A percentile compares a stretch with the other conserved stretches of the same genome.
Evolutionary conservation across 2,329 filamentous ascomycete genomes (phyloP).

Genomic region (Trichoderma simmonsii): DNA sequence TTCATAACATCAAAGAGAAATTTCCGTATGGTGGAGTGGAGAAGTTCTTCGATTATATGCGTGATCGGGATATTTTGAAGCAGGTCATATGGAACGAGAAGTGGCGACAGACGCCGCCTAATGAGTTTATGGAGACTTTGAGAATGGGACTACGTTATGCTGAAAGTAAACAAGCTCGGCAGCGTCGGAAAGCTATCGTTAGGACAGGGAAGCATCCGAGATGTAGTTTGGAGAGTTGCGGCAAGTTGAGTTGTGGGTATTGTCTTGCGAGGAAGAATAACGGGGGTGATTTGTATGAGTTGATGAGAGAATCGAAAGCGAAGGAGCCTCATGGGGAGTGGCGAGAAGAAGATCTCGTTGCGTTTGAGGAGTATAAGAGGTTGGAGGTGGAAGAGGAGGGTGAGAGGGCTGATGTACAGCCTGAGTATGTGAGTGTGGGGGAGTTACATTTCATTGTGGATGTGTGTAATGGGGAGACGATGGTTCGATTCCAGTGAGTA

Average conservation of each 20-base stretch:
- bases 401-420: not conserved
- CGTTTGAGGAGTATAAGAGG: not conserved
- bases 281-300: not conserved
- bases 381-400: not conserved
- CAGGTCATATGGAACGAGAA: not conserved
- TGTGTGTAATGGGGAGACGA: not conserved
- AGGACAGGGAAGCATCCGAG: not conserved
- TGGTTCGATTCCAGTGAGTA: slow-evolving; percentile 15
- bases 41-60: not conserved
- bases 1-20: not conserved
- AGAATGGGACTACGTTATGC: not conserved
- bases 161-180: not conserved
- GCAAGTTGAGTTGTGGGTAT: not conserved
- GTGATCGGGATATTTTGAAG: not conserved
- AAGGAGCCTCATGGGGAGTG: not conserved
- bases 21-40: not conserved
- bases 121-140: not conserved
- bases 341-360: not conserved
- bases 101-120: not conserved
- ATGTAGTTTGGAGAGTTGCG: not conserved
- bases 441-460: slow-evolving; percentile 17
- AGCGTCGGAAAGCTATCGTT: not conserved
- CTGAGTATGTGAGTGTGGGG: slow-evolving; percentile 5
- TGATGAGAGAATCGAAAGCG: not conserved
- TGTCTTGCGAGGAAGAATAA: not conserved